Percentiles rank a stretch among this genome's conserved stretches.
Evolutionary conservation across 164 flowering plant species (phyloP).

Genomic region (Tinospora cordifolia): DNA sequence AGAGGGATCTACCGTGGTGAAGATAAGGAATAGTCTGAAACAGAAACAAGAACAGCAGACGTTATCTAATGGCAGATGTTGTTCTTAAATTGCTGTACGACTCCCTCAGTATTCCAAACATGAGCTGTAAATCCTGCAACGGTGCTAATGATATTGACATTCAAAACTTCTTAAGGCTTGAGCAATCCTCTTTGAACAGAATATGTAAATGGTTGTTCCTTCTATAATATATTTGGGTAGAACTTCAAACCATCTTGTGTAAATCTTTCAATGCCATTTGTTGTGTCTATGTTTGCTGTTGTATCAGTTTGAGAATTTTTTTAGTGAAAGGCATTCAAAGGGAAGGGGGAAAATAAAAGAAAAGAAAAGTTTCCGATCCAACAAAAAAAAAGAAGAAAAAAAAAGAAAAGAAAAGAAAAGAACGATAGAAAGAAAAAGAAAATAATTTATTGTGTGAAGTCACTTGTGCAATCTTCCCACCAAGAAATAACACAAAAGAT

Average conservation of each 20-base stretch:
- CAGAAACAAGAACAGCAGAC: conserved; percentile 33
- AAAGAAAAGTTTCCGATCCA: no score
- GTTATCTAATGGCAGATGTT: conserved; percentile 37
- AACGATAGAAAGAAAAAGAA: neutral
- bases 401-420: no score
- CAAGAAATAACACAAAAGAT: neutral
- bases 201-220: conserved; percentile 11
- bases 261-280: conserved; percentile 3
- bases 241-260: conserved; percentile 1
- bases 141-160: neutral
- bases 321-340: conserved; percentile 4
- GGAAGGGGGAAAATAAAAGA: neutral
- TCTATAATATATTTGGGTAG: conserved; percentile 4
- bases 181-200: neutral
- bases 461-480: neutral
- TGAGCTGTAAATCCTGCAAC: conserved; percentile 3
- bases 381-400: neutral
- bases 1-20: conserved; percentile 58
- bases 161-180: neutral
- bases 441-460: neutral
- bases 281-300: neutral
- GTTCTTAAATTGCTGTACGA: conserved; percentile 26
- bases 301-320: conserved; percentile 2
- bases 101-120: conserved; percentile 2
- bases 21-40: conserved; percentile 48